Percentiles rank a stretch among this genome's conserved stretches.
Evolutionary conservation across 2,329 filamentous ascomycete genomes (phyloP).

Genomic region (Lizonia empirigonia): DNA sequence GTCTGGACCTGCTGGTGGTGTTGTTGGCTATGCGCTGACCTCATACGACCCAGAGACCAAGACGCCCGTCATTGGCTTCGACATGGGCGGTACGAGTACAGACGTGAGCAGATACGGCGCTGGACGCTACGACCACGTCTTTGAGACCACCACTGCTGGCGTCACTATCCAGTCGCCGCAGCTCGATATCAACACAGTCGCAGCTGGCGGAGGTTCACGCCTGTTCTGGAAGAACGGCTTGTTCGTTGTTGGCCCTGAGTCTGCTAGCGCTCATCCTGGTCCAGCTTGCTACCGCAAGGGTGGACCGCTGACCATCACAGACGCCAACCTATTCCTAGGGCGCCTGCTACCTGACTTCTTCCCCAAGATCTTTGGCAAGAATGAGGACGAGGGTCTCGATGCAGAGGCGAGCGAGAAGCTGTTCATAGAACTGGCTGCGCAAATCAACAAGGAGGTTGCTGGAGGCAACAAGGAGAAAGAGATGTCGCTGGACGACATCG

Average conservation of each 20-base stretch:
- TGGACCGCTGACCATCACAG: constrained; percentile 88
- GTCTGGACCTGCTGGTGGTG: constrained; percentile 89
- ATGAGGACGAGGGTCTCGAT: constrained; percentile 82
- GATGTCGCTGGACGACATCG: constrained; percentile 83
- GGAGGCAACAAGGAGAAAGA: constrained; percentile 61
- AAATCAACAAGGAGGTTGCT: constrained; percentile 77
- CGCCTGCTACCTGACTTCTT: constrained; percentile 89
- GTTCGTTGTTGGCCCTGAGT: constrained; percentile 89
- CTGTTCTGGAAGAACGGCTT: constrained; percentile 89
- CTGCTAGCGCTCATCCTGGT: constrained; percentile 85
- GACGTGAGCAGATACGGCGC: constrained; percentile 87
- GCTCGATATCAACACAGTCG: constrained; percentile 93
- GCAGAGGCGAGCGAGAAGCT: constrained; percentile 74
- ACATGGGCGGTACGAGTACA: constrained; percentile 93
- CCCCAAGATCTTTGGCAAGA: constrained; percentile 91
- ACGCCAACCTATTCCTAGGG: constrained; percentile 86
- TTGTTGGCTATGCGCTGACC: constrained; percentile 90
- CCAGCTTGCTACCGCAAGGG: constrained; percentile 91
- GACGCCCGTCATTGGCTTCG: constrained; percentile 89
- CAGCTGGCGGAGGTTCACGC: constrained; percentile 82
- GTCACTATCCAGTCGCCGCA: constrained; percentile 92
- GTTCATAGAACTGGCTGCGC: constrained; percentile 74
- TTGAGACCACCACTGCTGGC: constrained; percentile 92
- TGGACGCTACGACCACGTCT: constrained; percentile 89
- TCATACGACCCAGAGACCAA: constrained; percentile 84